Percentiles rank a stretch among this genome's conserved stretches.
Evolutionary conservation across 306 rosid genomes (phyloP).

Genomic region (Pachyrhizus erosus): DNA sequence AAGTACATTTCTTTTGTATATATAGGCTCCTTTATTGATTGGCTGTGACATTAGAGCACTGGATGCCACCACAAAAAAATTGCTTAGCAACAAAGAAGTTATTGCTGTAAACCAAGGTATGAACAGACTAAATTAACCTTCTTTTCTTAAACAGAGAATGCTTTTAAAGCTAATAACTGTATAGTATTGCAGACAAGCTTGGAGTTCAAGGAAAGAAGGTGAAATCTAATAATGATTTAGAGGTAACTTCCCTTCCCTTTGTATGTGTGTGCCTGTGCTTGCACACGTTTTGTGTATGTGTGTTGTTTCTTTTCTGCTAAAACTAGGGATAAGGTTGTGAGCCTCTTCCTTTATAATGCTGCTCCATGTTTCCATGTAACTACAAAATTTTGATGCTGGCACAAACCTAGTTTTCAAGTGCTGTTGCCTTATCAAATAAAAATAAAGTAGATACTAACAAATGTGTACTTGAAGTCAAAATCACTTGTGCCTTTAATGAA

Average conservation of each 20-base stretch:
- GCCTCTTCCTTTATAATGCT: neutral
- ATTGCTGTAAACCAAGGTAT: slow-evolving; percentile 83
- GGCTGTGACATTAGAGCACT: slow-evolving; percentile 80
- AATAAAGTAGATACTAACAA: neutral
- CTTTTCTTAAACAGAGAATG: slow-evolving; percentile 13
- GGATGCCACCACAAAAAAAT: slow-evolving; percentile 50
- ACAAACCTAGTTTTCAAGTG: neutral
- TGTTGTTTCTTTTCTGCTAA: neutral
- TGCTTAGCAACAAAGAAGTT: slow-evolving; percentile 69
- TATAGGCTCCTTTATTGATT: slow-evolving; percentile 59
- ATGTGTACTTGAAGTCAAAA: neutral
- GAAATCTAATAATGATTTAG: slow-evolving; percentile 54
- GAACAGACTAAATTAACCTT: slow-evolving; percentile 12
- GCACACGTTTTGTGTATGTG: neutral
- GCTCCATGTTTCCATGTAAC: neutral
- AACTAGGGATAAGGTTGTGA: neutral
- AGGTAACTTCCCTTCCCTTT: slow-evolving; percentile 54
- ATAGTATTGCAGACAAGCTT: slow-evolving; percentile 54
- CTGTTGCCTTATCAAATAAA: neutral
- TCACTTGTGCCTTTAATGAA: neutral
- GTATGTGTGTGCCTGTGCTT: neutral
- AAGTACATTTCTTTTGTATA: neutral
- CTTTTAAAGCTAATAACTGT: neutral
- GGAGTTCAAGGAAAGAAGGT: slow-evolving; percentile 82
- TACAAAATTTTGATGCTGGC: neutral